Percentiles rank a stretch among this genome's conserved stretches.
Conservation (phyloP, 257 asterid genomes). For the Nicotiana paniculata region DNA sequence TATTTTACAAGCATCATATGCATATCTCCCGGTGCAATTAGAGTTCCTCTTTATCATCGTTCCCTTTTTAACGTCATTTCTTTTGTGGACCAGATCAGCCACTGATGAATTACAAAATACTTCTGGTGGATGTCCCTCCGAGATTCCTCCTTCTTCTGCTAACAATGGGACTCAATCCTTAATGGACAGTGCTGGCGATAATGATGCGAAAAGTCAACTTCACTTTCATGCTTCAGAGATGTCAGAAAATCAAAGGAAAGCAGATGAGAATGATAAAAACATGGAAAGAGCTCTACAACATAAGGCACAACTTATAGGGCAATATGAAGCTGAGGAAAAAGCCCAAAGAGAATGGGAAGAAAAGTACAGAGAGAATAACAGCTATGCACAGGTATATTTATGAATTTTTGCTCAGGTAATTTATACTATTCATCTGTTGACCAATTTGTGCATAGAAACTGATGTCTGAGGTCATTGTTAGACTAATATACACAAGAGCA, state of each 20-base stretch:
- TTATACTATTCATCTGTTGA: neutral
- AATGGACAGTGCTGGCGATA: constrained; percentile 21
- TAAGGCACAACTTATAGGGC: constrained; percentile 52
- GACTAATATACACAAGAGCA: neutral
- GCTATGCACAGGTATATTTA: constrained; percentile 48
- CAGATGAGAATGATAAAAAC: constrained; percentile 31
- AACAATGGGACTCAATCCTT: constrained; percentile 25
- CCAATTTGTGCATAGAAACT: neutral
- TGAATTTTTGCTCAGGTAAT: neutral
- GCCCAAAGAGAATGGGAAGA: constrained; percentile 94
- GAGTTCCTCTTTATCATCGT: neutral
- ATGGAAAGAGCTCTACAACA: constrained; percentile 62
- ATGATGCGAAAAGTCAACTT: constrained; percentile 22
- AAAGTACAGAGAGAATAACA: constrained; percentile 60
- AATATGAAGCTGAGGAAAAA: constrained; percentile 65
- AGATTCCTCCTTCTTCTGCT: constrained; percentile 36
- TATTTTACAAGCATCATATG: neutral
- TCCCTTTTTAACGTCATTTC: neutral
- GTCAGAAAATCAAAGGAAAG: constrained; percentile 22
- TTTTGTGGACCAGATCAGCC: neutral
- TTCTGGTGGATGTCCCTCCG: neutral
- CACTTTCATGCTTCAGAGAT: constrained; percentile 25
- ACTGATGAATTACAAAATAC: neutral
- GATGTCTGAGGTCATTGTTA: neutral
- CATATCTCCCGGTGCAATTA: neutral